Base-by-base conservation (phyloP, 176 grass and related monocot species). In the Tillandsia leiboldiana region DNA sequence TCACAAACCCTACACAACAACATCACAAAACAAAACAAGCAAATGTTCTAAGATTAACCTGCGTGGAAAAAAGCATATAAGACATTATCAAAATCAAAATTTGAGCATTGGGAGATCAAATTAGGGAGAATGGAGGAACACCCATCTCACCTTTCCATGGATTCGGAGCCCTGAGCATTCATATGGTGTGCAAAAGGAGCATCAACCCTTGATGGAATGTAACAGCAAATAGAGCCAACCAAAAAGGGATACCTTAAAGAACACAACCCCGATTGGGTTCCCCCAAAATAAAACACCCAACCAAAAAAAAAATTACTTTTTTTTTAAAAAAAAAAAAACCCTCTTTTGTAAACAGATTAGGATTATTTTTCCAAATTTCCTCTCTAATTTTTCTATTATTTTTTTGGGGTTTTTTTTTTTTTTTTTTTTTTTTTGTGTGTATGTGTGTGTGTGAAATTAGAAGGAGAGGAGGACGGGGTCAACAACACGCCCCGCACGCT, bases 401-500 rank as follows among this genome's bases (percentile, higher is more conserved):
- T 42, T 42, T 42, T 7, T 6, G 33, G 29, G 3, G 0, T 58
- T 7, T 58, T 15, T 58, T 17, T 7, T 15, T 54, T 15, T 54
- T 15, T 54, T 15, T 15, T 54, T 58, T n/a, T 1, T 59, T 9
- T 13, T 10, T 22, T 59, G 7, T n/a, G 5, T 59, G 18, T n/a
- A 0, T 59, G 6, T 61, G 17, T 10, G 28, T 22, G 26, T 0
- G 24, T 0, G 24, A 24, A 42, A 12, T 48, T 48, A 47, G 11
- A 4, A 20, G 29, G 23, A 26, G 26, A 29, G 56, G 64, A 68
- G 42, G 67, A 83, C 63, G 73, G 63, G 62, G 68, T 77, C 73
- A 77, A 77, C 63, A 65, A 75, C 26, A 70, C 14, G 52, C 9
- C 79, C 57, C n/a, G 70, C 71, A 23, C 71, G 52, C 23, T 76